A percentile compares a stretch with the other conserved stretches of the same genome.
These are phyloP conservation scores for Gymnopilus dilepis DNA, from an alignment of 768 basidiomycete genomes.

Conservation along the genomic window DNA sequence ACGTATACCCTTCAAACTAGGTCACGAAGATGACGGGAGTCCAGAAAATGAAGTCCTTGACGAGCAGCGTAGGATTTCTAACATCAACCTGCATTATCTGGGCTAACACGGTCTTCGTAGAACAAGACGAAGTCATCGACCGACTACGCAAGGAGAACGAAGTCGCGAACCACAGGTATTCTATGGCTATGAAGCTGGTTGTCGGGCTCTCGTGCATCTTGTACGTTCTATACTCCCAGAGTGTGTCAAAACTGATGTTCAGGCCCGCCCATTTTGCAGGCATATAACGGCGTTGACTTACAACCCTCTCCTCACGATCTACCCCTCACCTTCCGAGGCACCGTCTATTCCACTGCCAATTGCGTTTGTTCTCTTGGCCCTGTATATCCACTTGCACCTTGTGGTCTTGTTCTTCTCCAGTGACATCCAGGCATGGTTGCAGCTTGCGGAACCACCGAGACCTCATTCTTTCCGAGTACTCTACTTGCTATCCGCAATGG, in stretches of 20 bases:
- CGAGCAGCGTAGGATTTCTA: constrained; percentile 51
- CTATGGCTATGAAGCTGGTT: constrained; percentile 43
- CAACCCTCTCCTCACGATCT: constrained; percentile 54
- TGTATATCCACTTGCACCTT: constrained; percentile 58
- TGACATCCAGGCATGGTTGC: constrained; percentile 39
- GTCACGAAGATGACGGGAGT: constrained; percentile 34
- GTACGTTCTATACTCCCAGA: constrained; percentile 40
- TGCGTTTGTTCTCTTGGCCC: constrained; percentile 51
- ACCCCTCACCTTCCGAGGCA: constrained; percentile 35
- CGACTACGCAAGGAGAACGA: constrained; percentile 49
- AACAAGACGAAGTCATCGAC: constrained; percentile 67
- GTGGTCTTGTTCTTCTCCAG: constrained; percentile 46
- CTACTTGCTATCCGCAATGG: constrained; percentile 45
- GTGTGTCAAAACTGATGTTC: constrained; percentile 7
- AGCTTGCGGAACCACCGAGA: constrained; percentile 28
- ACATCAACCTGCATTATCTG: neutral
- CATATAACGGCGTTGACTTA: constrained; percentile 47
- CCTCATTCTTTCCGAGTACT: constrained; percentile 39
- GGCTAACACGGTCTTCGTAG: constrained; percentile 35
- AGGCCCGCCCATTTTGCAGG: constrained; percentile 32
- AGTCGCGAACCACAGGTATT: constrained; percentile 46
- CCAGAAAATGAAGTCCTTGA: constrained; percentile 43
- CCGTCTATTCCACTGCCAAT: constrained; percentile 49
- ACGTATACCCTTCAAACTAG: constrained; percentile 49
- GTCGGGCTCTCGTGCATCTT: constrained; percentile 50